These are phyloP conservation scores for Poa pratensis DNA, from an alignment of 176 grass and related monocot genomes.

Conservation along the genomic window DNA sequence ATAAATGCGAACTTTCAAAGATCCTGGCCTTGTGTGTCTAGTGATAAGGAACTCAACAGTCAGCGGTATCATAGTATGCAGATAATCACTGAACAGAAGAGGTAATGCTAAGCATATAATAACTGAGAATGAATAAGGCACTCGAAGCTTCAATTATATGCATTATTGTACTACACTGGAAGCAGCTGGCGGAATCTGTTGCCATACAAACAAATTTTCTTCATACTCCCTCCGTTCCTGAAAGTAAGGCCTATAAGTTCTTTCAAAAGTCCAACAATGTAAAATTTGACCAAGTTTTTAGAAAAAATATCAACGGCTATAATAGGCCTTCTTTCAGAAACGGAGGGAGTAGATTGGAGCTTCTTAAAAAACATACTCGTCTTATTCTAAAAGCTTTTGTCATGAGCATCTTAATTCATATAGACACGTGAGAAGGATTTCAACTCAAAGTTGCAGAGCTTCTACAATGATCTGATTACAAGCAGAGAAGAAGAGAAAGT, in stretches of 20 bases:
- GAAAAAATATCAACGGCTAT: too few species aligned
- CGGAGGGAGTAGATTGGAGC: background rate
- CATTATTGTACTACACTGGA: constrained; percentile 4
- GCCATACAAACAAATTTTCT: background rate
- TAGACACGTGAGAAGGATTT: constrained; percentile 28
- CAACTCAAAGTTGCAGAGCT: constrained; percentile 29
- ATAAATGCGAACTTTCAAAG: constrained; percentile 88
- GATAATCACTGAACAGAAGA: constrained; percentile 7
- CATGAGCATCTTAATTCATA: constrained; percentile 8
- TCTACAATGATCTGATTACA: constrained; percentile 23
- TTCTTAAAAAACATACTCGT: background rate
- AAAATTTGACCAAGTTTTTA: too few species aligned
- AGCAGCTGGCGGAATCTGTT: background rate
- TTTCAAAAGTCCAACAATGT: too few species aligned
- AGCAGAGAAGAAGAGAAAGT: constrained; percentile 6
- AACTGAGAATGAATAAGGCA: constrained; percentile 24
- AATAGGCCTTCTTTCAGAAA: too few species aligned
- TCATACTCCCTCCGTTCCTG: background rate
- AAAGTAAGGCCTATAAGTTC: too few species aligned
- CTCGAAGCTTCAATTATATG: constrained; percentile 40
- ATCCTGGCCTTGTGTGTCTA: constrained; percentile 88
- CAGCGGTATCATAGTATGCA: constrained; percentile 40
- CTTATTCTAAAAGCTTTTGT: constrained; percentile 20
- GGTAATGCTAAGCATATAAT: constrained; percentile 19
- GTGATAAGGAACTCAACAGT: constrained; percentile 44